A percentile compares a stretch with the other conserved stretches of the same genome.
Conservation (phyloP, 257 asterid genomes). For the Craterostigma plantagineum region DNA sequence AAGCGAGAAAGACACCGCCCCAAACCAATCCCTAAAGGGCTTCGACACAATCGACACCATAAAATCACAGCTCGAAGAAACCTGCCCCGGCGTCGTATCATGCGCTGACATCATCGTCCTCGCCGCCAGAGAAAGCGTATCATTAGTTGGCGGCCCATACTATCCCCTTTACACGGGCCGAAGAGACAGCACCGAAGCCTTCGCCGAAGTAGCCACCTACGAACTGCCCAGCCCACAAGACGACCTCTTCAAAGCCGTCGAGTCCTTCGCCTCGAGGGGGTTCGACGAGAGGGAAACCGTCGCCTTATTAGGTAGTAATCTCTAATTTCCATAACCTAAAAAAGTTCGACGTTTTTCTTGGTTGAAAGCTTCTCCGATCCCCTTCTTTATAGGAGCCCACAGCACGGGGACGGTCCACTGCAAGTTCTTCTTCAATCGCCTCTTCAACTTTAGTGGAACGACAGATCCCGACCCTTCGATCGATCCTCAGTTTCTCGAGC, state of each 20-base stretch:
- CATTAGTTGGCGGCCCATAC: slow-evolving; percentile 79
- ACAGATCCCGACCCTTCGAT: slow-evolving; percentile 43
- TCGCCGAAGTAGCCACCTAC: slow-evolving; percentile 13
- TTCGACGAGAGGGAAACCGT: slow-evolving; percentile 45
- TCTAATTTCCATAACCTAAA: background rate
- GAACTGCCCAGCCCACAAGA: slow-evolving; percentile 54
- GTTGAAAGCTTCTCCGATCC: background rate
- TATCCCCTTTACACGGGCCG: slow-evolving; percentile 64
- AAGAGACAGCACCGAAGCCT: slow-evolving; percentile 32
- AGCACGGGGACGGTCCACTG: slow-evolving; percentile 69
- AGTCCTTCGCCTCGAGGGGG: slow-evolving; percentile 39
- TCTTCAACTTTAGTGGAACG: slow-evolving; percentile 26
- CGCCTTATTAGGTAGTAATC: slow-evolving; percentile 39
- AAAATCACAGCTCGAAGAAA: slow-evolving; percentile 36
- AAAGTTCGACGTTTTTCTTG: background rate
- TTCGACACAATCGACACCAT: slow-evolving; percentile 33
- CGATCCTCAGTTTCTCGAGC: slow-evolving; percentile 31
- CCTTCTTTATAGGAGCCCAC: slow-evolving; percentile 39
- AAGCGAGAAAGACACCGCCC: slow-evolving; percentile 40
- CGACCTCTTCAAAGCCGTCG: slow-evolving; percentile 13
- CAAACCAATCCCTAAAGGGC: slow-evolving; percentile 39
- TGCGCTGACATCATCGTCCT: slow-evolving; percentile 60
- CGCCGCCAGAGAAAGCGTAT: slow-evolving; percentile 69
- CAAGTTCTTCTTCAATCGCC: slow-evolving; percentile 34
- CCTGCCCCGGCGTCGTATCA: slow-evolving; percentile 67